Percentiles rank a stretch among this genome's conserved stretches.
These are phyloP conservation scores for Ceratobasidium sp. DNA, from an alignment of 1,284 basidiomycete genomes.

Conservation along the genomic window DNA sequence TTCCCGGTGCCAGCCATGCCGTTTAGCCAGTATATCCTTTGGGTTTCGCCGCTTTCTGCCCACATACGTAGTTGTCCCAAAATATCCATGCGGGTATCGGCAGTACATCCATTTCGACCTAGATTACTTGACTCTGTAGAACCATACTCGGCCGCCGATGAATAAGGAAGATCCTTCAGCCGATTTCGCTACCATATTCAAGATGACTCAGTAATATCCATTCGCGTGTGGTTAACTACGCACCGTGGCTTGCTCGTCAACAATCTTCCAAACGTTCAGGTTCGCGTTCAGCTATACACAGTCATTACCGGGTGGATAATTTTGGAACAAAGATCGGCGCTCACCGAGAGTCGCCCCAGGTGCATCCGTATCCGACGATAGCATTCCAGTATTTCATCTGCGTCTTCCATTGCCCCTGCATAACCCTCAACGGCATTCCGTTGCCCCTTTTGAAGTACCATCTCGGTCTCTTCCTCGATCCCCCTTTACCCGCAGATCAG, in stretches of 20 bases:
- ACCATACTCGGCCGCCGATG: neutral
- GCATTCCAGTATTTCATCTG: slow-evolving; percentile 1
- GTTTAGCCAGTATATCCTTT: slow-evolving; percentile 37
- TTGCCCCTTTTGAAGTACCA: neutral
- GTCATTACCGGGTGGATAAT: no score
- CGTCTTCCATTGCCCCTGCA: neutral
- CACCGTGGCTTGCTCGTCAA: slow-evolving; percentile 27
- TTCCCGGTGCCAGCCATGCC: slow-evolving; percentile 14
- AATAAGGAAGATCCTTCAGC: neutral
- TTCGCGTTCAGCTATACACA: slow-evolving; percentile 21
- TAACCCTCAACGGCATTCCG: neutral
- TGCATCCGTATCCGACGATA: slow-evolving; percentile 11
- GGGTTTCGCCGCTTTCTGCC: slow-evolving; percentile 23
- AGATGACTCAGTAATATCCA: neutral
- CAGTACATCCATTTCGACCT: slow-evolving; percentile 15
- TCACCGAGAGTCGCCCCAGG: slow-evolving; percentile 2
- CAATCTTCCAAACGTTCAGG: neutral
- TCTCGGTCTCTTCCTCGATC: slow-evolving; percentile 1
- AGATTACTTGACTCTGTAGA: neutral
- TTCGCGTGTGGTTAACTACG: neutral
- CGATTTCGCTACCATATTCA: neutral
- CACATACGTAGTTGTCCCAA: slow-evolving; percentile 47
- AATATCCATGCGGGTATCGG: slow-evolving; percentile 47
- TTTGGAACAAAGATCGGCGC: neutral
- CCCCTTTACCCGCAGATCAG: neutral